Conservation (phyloP, 345 rosid genomes). For the Rubroshorea leprosula region DNA sequence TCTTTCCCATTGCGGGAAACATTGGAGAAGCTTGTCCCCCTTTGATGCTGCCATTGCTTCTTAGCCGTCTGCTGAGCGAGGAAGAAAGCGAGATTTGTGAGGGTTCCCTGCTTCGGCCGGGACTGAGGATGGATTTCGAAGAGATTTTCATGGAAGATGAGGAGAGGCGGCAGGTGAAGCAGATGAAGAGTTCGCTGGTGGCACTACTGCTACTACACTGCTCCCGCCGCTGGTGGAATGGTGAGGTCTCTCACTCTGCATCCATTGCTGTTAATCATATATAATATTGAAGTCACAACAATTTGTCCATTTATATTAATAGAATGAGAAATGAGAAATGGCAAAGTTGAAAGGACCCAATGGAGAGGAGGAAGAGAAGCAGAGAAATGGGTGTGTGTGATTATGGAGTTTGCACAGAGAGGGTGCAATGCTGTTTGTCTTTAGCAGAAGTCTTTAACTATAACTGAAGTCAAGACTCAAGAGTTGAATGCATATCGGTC, state of each 20-base stretch:
- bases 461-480: no score
- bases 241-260: slow-evolving; percentile 62
- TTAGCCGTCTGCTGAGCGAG: slow-evolving; percentile 72
- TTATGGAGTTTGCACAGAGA: neutral
- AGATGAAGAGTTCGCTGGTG: slow-evolving; percentile 64
- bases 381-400: neutral
- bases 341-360: neutral
- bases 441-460: slow-evolving; percentile 12
- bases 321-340: neutral
- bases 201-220: slow-evolving; percentile 9
- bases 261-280: no score
- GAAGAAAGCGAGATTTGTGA: slow-evolving; percentile 77
- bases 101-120: slow-evolving; percentile 46
- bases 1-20: slow-evolving; percentile 58
- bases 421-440: slow-evolving; percentile 25
- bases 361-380: neutral
- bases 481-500: neutral
- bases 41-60: slow-evolving; percentile 63
- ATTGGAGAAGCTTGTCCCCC: slow-evolving; percentile 84
- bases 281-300: no score
- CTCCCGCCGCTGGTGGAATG: slow-evolving; percentile 35
- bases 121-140: slow-evolving; percentile 74
- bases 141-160: slow-evolving; percentile 92
- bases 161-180: slow-evolving; percentile 80
- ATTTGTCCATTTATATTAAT: slow-evolving; percentile 23